A percentile compares a stretch with the other conserved stretches of the same genome.
Evolutionary conservation across 345 rosid species (phyloP).

Genomic region (Ceriops tagal): DNA sequence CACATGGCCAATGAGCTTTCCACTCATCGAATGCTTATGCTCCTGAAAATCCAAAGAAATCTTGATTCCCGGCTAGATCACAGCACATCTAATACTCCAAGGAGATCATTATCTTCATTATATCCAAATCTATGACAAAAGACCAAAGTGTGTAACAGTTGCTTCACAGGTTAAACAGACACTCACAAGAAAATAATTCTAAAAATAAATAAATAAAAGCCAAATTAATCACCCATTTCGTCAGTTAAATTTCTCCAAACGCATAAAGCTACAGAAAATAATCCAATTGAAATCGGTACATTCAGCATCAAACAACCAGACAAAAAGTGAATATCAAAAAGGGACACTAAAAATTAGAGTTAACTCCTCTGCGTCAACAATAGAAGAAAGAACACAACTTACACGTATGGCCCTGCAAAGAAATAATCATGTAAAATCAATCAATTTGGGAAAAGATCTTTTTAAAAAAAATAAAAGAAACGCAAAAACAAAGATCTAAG

Average conservation of each 20-base stretch:
- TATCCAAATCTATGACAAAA: too few species aligned
- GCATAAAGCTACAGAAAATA: too few species aligned
- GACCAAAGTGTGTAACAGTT: too few species aligned
- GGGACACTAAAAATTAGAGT: neutral
- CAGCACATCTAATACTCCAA: neutral
- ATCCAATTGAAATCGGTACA: too few species aligned
- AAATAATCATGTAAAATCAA: conserved; percentile 11
- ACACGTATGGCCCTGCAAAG: conserved; percentile 95
- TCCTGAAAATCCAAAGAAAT: neutral
- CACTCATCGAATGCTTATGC: neutral
- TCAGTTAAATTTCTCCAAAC: too few species aligned
- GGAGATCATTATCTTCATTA: neutral
- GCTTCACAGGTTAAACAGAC: too few species aligned
- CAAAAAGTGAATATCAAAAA: neutral
- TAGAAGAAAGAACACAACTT: conserved; percentile 36
- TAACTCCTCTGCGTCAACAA: conserved; percentile 1
- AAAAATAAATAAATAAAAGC: too few species aligned
- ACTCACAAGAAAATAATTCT: too few species aligned
- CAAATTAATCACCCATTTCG: too few species aligned
- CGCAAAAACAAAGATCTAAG: neutral
- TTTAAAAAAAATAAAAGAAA: neutral
- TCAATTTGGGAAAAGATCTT: neutral
- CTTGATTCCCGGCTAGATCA: neutral
- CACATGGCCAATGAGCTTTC: neutral
- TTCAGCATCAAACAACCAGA: neutral